Evolutionary conservation across 78 protist genomes (phyloP), one percentile per base, ranked within the genome.

Genomic region (Isochrysis galbana): DNA sequence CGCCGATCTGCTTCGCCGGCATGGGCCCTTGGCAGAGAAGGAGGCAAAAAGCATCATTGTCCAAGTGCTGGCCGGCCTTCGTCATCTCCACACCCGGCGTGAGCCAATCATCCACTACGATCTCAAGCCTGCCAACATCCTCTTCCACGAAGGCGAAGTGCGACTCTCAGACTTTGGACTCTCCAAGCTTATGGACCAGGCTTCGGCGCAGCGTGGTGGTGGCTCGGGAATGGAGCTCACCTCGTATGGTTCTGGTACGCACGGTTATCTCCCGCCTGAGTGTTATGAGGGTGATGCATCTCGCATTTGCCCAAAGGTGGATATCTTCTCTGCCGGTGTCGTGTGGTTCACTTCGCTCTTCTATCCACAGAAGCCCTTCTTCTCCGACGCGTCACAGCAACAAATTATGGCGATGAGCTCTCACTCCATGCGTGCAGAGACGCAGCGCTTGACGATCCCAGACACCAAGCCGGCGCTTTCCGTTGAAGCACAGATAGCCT

Each of bases 231-330:
- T 96, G 61, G 98, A 97, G 67, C 96, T 98, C 47, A 98, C 99
- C 47, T 90, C 95, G 47, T 97, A 97, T 0, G 99, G 99, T 34
- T 96, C 99, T 4, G 99, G 99, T 26, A 98, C 99, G 19, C 94
- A 97, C 83, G 97, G 93, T 29, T 93, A 94, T 94, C 87, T 98
- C 17, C 99, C 99, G 0, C 99, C 99, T 26, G 99, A 98, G 94
- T 97, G 98, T 87, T 98, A 97, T 36, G 90, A 22, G 48, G 67
- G 90, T 46, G 42, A 51, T 26, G 0, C 70, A 47, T 44, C 51
- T 2, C 72, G 67, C 41, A 77, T 93, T 61, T 91, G 61, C 69
- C 19, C 91, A 39, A 96, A 97, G 93, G 99, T 98, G 44, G 99
- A 98, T 48, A 97, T 98, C 22, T 98, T 98, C 99, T 70, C 95